phyloP scores from a whole-genome alignment of 2,329 filamentous ascomycete species.

The Neonectria magnoliae region DNA sequence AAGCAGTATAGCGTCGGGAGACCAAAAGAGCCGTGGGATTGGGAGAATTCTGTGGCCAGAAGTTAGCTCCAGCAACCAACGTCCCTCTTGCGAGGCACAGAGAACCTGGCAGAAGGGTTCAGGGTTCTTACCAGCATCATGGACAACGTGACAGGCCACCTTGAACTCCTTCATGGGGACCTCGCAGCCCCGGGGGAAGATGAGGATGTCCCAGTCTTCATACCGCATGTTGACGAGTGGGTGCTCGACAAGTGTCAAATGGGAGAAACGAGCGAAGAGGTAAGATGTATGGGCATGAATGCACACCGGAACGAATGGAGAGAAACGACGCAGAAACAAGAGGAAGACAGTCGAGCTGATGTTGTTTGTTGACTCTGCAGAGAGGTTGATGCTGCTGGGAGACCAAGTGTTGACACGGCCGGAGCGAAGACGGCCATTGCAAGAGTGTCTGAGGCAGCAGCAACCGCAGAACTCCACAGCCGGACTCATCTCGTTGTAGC shows the following conservation, averaged over 20 bases:
- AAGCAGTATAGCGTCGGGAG: conserved; percentile 78
- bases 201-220: conserved; percentile 85
- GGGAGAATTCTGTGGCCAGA: conserved; percentile 58
- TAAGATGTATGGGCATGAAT: conserved; percentile 15
- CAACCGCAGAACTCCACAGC: conserved; percentile 3
- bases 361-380: background rate
- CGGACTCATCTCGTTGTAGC: conserved; percentile 3
- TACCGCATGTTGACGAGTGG: conserved; percentile 72
- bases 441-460: conserved; percentile 6
- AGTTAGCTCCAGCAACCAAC: conserved; percentile 7
- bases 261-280: conserved; percentile 12
- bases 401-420: background rate
- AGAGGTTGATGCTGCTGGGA: background rate
- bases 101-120: conserved; percentile 16
- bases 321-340: background rate
- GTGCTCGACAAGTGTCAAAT: conserved; percentile 40
- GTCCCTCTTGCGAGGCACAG: background rate
- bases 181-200: conserved; percentile 75
- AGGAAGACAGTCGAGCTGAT: background rate
- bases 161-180: conserved; percentile 84
- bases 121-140: conserved; percentile 55
- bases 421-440: background rate
- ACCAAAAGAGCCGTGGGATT: conserved; percentile 57
- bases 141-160: conserved; percentile 77
- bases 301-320: conserved; percentile 7